These are phyloP conservation scores for Podospora appendiculata DNA, from an alignment of 495 filamentous ascomycete species.

Conservation along the genomic window DNA sequence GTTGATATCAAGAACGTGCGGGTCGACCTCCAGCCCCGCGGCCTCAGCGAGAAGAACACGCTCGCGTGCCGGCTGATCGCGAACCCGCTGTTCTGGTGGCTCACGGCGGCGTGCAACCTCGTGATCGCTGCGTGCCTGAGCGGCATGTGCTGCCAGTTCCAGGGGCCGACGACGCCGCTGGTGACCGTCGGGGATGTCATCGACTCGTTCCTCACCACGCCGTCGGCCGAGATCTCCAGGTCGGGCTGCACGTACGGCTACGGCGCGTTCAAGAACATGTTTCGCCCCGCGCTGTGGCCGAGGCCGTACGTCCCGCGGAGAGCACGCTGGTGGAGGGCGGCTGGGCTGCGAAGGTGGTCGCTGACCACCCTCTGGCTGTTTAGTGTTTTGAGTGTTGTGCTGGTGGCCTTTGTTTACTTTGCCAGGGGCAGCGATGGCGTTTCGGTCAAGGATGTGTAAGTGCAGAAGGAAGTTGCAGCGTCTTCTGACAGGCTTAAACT, in stretches of 20 bases:
- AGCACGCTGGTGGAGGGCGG: background rate
- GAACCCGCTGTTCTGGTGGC: conserved; percentile 1
- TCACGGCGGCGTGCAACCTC: background rate
- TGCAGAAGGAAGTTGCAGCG: too few relatives aligned
- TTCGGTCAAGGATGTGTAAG: too few relatives aligned
- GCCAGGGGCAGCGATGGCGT: too few relatives aligned
- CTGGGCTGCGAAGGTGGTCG: background rate
- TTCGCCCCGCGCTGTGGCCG: background rate
- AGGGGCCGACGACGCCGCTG: background rate
- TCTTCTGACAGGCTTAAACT: too few relatives aligned
- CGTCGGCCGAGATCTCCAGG: conserved; percentile 4
- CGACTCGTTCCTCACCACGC: conserved; percentile 17
- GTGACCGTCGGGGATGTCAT: conserved; percentile 20
- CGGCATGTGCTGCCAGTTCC: background rate
- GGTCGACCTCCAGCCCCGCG: background rate
- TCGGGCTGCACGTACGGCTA: background rate
- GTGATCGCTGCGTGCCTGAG: background rate
- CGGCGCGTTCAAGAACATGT: background rate
- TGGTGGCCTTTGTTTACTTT: background rate
- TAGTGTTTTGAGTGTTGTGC: background rate
- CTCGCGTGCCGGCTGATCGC: background rate
- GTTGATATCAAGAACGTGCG: background rate
- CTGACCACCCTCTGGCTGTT: background rate
- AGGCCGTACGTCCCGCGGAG: too few relatives aligned
- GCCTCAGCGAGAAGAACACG: background rate